phyloP scores from a whole-genome alignment of 148 eudicot genomes.

The Camellia lanceoleosa region DNA sequence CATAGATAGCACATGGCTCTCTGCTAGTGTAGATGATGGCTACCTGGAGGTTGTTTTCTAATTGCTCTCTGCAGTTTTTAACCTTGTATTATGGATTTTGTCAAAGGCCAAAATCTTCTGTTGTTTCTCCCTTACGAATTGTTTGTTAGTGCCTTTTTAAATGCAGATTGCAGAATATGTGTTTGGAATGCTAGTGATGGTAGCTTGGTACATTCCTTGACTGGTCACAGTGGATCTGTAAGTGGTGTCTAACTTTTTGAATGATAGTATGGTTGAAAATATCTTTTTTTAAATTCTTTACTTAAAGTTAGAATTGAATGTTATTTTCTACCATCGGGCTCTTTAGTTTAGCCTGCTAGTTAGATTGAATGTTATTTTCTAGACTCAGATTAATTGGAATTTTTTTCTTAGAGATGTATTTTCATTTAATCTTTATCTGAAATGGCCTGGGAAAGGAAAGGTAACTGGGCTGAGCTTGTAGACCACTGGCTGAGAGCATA shows the following conservation, averaged over 20 bases:
- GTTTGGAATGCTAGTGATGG: conserved; percentile 99
- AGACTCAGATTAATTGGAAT: too few relatives aligned
- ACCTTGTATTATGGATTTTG: neutral
- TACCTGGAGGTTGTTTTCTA: neutral
- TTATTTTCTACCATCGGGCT: neutral
- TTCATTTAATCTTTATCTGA: too few relatives aligned
- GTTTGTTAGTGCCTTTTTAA: conserved; percentile 8
- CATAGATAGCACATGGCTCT: neutral
- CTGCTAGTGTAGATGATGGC: neutral
- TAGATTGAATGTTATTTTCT: too few relatives aligned
- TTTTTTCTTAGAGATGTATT: too few relatives aligned
- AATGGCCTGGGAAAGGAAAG: too few relatives aligned
- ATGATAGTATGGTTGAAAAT: neutral
- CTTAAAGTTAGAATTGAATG: neutral
- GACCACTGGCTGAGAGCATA: too few relatives aligned
- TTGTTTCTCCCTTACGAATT: neutral
- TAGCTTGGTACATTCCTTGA: conserved; percentile 96
- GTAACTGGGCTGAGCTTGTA: too few relatives aligned
- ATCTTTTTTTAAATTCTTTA: neutral
- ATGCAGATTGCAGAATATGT: conserved; percentile 94
- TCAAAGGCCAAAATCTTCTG: neutral
- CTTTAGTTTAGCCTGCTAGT: neutral
- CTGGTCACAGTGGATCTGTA: conserved; percentile 95
- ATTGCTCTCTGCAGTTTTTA: neutral
- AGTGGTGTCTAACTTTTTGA: conserved; percentile 30